Base-by-base conservation (phyloP, 257 asterid genomes). In the Solanum tacnaense region DNA sequence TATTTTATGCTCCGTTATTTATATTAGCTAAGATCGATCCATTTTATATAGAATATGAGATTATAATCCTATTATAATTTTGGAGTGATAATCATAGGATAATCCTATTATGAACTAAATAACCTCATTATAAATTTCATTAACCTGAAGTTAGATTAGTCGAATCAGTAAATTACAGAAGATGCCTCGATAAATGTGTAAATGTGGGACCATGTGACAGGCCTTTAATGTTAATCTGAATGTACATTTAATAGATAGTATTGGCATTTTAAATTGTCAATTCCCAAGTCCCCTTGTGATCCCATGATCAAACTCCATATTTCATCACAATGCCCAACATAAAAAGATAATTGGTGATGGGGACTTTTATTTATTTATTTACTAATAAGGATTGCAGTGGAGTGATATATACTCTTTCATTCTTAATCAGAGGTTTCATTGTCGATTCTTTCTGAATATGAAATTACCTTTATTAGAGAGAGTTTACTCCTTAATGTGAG, bases 351-450 rank as follows among this genome's bases (percentile, higher is more conserved):
- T 41, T 34, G 15, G 65, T 41, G 65, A 78, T n/a, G 21, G 84
- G 36, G 84, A 78, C 38, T 13, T 35, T 5, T 35, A 0, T 18
- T 20, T 20, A 6, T 2, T 58, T 58, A 7, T 56, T 56, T 56
- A 20, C 3, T 20, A 39, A 49, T 49, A 52, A 52, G 1, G 0
- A 2, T 6, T 5, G 3, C 4, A 4, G 1, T 5, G n/a, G 4
- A 52, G 9, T 52, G n/a, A 16, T 52, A 6, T 52, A 0, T 52
- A 52, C 8, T 16, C 0, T 5, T 52, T 52, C 1, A 52, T 52
- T 52, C 4, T 52, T 52, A 52, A 52, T 16, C 0, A 52, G 3
- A 52, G 0, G 0, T 16, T 0, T 52, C 62, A 0, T 52, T 0
- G 8, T 16, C 1, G 9, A 52, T 52, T 16, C 4, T 18, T 52